Conservation (phyloP, 805 yeast species). For the Lachancea kluyveri region DNA sequence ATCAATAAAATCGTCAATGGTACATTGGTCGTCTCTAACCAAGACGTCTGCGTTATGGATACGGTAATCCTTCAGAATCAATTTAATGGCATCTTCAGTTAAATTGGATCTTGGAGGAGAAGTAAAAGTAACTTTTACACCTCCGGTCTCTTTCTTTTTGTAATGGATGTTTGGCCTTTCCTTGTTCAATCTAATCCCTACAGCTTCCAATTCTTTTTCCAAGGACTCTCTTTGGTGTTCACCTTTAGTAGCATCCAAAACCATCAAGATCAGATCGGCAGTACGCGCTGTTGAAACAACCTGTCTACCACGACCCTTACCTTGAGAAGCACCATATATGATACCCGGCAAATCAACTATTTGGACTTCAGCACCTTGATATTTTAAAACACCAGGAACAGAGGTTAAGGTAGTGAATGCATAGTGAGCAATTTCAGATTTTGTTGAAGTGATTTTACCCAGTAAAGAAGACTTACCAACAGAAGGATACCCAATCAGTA, state of each 20-base stretch:
- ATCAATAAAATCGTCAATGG: constrained; percentile 91
- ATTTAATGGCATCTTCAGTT: constrained; percentile 72
- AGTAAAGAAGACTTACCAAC: constrained; percentile 93
- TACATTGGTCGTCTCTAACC: constrained; percentile 79
- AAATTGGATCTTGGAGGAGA: constrained; percentile 70
- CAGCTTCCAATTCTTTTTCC: constrained; percentile 85
- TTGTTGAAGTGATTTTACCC: constrained; percentile 85
- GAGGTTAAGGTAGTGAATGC: constrained; percentile 95
- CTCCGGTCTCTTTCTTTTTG: constrained; percentile 82
- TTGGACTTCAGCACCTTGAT: constrained; percentile 95
- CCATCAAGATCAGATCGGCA: constrained; percentile 88
- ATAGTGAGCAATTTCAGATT: constrained; percentile 90
- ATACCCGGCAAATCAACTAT: constrained; percentile 97
- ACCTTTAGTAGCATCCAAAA: constrained; percentile 91
- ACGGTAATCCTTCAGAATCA: constrained; percentile 77
- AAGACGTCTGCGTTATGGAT: constrained; percentile 92
- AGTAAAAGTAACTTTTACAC: constrained; percentile 75
- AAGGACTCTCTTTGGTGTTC: constrained; percentile 80
- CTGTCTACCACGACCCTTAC: constrained; percentile 96
- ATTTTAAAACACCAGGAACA: constrained; percentile 91
- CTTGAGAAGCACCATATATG: constrained; percentile 93
- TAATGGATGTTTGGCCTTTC: constrained; percentile 70
- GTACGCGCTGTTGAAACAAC: constrained; percentile 96
- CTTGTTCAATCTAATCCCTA: constrained; percentile 86
- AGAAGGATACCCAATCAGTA: constrained; percentile 93